Conservation (phyloP, 768 basidiomycete species). For the Piloderma croceum region DNA sequence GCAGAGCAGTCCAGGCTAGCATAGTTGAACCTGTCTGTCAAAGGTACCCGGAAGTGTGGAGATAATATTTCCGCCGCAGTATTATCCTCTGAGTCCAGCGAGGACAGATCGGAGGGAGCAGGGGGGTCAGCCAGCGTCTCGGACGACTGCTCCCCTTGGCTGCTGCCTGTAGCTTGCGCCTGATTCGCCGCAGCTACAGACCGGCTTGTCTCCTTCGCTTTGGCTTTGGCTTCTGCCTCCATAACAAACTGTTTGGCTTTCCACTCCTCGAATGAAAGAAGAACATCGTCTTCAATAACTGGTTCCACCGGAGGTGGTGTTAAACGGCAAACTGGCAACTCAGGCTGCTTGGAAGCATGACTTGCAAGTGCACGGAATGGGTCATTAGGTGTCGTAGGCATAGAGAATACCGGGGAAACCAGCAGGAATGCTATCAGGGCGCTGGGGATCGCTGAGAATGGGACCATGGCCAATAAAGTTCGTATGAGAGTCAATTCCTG, state of each 20-base stretch:
- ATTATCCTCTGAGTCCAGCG: slow-evolving; percentile 12
- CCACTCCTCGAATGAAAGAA: slow-evolving; percentile 88
- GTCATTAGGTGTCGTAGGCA: slow-evolving; percentile 43
- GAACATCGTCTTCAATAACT: slow-evolving; percentile 53
- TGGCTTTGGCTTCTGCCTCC: slow-evolving; percentile 30
- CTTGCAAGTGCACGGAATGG: slow-evolving; percentile 54
- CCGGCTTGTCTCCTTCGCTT: slow-evolving; percentile 22
- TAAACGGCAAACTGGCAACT: slow-evolving; percentile 64
- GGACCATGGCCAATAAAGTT: slow-evolving; percentile 11
- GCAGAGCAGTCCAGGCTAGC: slow-evolving; percentile 91
- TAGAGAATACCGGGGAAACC: slow-evolving; percentile 28
- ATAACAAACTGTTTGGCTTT: slow-evolving; percentile 57
- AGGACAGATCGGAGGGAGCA: slow-evolving; percentile 11
- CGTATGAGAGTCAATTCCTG: slow-evolving; percentile 39
- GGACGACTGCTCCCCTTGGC: neutral
- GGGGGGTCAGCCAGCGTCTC: slow-evolving; percentile 3
- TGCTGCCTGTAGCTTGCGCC: slow-evolving; percentile 9
- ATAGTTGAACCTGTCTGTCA: slow-evolving; percentile 91
- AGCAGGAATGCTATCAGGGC: slow-evolving; percentile 34
- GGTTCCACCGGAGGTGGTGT: slow-evolving; percentile 41
- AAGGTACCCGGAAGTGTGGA: slow-evolving; percentile 66
- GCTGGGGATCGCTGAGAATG: slow-evolving; percentile 23
- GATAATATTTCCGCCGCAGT: slow-evolving; percentile 30
- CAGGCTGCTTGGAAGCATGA: slow-evolving; percentile 42
- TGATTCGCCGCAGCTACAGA: slow-evolving; percentile 14